Evolutionary conservation across 2,329 filamentous ascomycete species (phyloP).

Genomic region (Alternaria gaisen): DNA sequence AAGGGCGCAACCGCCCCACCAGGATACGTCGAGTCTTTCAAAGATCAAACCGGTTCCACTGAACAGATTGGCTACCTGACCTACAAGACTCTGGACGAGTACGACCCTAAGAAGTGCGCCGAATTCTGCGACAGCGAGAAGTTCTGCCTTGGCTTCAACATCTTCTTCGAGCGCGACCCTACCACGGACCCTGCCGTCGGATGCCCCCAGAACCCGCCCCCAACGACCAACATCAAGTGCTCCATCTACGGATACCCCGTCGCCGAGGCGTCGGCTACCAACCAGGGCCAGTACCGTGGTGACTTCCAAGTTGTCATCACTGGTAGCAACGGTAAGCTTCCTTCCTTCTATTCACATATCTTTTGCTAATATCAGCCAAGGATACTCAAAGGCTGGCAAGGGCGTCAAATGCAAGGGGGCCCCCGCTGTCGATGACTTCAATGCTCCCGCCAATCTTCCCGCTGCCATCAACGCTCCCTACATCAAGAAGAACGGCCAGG

Average conservation of each 20-base stretch:
- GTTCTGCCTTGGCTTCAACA: conserved; percentile 42
- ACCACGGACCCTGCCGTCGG: conserved; percentile 17
- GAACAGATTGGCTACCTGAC: conserved; percentile 41
- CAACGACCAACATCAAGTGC: conserved; percentile 41
- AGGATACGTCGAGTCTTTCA: conserved; percentile 33
- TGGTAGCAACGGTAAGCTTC: conserved; percentile 33
- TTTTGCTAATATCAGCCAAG: conserved; percentile 3
- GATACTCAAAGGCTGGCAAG: conserved; percentile 34
- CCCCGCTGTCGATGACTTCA: conserved; percentile 26
- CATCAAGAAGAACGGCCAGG: conserved; percentile 15
- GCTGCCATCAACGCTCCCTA: conserved; percentile 41
- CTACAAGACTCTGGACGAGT: conserved; percentile 35
- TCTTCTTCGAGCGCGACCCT: conserved; percentile 43
- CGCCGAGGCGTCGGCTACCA: conserved; percentile 25
- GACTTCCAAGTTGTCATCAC: conserved; percentile 39
- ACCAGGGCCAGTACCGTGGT: conserved; percentile 34
- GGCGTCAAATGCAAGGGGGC: conserved; percentile 12
- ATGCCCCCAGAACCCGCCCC: conserved; percentile 32
- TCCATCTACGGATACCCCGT: conserved; percentile 42
- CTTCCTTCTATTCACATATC: neutral
- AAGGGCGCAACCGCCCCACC: conserved; percentile 14
- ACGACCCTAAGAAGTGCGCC: conserved; percentile 28
- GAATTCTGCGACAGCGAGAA: conserved; percentile 34
- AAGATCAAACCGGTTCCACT: conserved; percentile 23
- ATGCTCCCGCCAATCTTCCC: conserved; percentile 22